Conservation (phyloP, 2,329 filamentous ascomycete species). For the Alternaria metachromatica region DNA sequence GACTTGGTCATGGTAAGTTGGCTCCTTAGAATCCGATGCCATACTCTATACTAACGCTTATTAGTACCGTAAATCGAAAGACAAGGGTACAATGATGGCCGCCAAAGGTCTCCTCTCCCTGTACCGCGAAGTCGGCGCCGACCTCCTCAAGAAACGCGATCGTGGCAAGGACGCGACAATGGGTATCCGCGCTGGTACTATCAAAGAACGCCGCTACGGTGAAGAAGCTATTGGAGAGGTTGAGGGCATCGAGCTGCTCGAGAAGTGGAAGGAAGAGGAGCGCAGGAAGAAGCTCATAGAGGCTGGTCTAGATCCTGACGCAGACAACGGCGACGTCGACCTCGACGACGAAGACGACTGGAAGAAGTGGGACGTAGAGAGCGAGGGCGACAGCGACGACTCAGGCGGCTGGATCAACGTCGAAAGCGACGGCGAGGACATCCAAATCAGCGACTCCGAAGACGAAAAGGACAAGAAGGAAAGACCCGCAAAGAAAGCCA, state of each 20-base stretch:
- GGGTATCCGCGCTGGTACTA: conserved; percentile 75
- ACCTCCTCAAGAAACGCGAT: conserved; percentile 87
- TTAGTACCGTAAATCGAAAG: conserved; percentile 89
- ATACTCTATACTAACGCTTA: conserved; percentile 5
- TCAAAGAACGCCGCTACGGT: conserved; percentile 79
- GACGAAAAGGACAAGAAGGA: conserved; percentile 64
- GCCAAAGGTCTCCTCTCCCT: conserved; percentile 89
- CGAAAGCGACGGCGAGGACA: conserved; percentile 78
- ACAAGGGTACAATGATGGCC: conserved; percentile 99
- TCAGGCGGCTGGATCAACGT: conserved; percentile 95
- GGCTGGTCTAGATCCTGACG: conserved; percentile 69
- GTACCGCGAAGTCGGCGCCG: conserved; percentile 88
- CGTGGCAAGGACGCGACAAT: conserved; percentile 91
- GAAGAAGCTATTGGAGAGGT: conserved; percentile 84
- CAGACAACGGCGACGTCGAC: conserved; percentile 65
- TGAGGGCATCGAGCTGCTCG: conserved; percentile 88
- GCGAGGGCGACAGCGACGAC: conserved; percentile 65
- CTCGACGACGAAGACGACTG: conserved; percentile 65
- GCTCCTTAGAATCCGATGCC: no score
- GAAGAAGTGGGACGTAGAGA: conserved; percentile 67
- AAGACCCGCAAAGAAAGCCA: conserved; percentile 70
- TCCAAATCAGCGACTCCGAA: conserved; percentile 74
- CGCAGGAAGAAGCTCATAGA: conserved; percentile 74
- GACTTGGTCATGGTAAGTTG: conserved; percentile 75
- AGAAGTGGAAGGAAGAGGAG: conserved; percentile 93